A percentile compares a stretch with the other conserved stretches of the same genome.
These are phyloP conservation scores for Tetracentron sinense DNA, from an alignment of 164 flowering plant genomes.

Conservation along the genomic window DNA sequence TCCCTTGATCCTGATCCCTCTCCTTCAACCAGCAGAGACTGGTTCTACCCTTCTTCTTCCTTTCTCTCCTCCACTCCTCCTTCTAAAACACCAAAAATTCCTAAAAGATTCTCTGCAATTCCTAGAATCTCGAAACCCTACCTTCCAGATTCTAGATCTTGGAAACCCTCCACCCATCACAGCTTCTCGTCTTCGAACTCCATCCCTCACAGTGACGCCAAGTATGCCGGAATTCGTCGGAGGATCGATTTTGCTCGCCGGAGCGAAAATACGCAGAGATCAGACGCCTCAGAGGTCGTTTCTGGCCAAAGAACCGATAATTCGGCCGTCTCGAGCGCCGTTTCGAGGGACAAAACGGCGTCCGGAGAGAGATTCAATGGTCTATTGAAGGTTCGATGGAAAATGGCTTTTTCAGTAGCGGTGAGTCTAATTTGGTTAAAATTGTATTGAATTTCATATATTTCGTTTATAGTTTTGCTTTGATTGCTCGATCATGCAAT, in stretches of 20 bases:
- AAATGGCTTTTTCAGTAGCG: slow-evolving; percentile 27
- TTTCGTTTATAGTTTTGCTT: background rate
- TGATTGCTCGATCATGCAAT: too few species aligned
- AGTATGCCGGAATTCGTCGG: slow-evolving; percentile 30
- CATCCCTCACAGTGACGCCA: slow-evolving; percentile 14
- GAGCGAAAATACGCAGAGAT: slow-evolving; percentile 17
- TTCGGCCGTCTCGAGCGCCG: slow-evolving; percentile 5
- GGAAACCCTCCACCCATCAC: slow-evolving; percentile 14
- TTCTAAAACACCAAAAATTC: slow-evolving; percentile 19
- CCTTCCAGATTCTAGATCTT: slow-evolving; percentile 15
- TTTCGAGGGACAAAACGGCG: slow-evolving; percentile 10
- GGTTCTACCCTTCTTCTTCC: slow-evolving; percentile 66
- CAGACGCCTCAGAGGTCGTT: slow-evolving; percentile 4
- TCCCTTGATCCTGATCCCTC: slow-evolving; percentile 30
- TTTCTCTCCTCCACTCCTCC: slow-evolving; percentile 24
- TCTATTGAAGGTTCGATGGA: slow-evolving; percentile 34
- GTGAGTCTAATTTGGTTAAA: slow-evolving; percentile 19
- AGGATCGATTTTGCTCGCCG: slow-evolving; percentile 24
- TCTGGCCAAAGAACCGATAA: background rate
- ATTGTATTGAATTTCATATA: background rate
- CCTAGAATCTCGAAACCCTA: slow-evolving; percentile 13
- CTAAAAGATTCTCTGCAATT: slow-evolving; percentile 31
- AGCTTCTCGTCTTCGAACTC: slow-evolving; percentile 25
- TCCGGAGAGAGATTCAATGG: background rate
- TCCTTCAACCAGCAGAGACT: slow-evolving; percentile 49